These are phyloP conservation scores for Dactylis glomerata DNA, from an alignment of 176 grass and related monocot genomes.

Conservation along the genomic window DNA sequence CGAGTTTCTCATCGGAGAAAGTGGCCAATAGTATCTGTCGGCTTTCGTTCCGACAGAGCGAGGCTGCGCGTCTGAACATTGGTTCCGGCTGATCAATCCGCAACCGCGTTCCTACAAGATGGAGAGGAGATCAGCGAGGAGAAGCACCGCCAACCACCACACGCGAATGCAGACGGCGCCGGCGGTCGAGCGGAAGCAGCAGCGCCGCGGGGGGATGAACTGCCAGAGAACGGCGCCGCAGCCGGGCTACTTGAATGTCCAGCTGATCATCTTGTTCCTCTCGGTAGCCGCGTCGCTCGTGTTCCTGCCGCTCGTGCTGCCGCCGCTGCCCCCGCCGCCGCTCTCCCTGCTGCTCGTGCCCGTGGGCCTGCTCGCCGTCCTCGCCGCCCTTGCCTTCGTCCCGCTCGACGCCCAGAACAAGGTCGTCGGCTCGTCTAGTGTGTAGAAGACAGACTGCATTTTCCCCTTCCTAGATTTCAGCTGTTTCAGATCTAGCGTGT, in stretches of 20 bases:
- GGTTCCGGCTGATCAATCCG: neutral
- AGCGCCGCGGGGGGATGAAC: neutral
- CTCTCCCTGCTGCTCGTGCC: slow-evolving; percentile 47
- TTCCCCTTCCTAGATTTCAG: too few relatives aligned
- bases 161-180: neutral
- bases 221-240: neutral
- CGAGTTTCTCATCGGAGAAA: neutral
- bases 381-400: slow-evolving; percentile 49
- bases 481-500: neutral
- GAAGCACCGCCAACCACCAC: neutral
- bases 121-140: neutral
- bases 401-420: slow-evolving; percentile 46
- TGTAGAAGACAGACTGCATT: neutral
- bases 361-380: slow-evolving; percentile 49
- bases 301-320: slow-evolving; percentile 61
- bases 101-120: neutral
- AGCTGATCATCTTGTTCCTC: slow-evolving; percentile 34
- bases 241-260: slow-evolving; percentile 41
- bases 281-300: slow-evolving; percentile 41
- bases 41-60: too few relatives aligned
- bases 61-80: neutral
- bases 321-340: slow-evolving; percentile 58
- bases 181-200: neutral
- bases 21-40: too few relatives aligned
- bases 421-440: slow-evolving; percentile 17